phyloP scores from a whole-genome alignment of 208 protist species.

The Trypanosoma avium region DNA sequence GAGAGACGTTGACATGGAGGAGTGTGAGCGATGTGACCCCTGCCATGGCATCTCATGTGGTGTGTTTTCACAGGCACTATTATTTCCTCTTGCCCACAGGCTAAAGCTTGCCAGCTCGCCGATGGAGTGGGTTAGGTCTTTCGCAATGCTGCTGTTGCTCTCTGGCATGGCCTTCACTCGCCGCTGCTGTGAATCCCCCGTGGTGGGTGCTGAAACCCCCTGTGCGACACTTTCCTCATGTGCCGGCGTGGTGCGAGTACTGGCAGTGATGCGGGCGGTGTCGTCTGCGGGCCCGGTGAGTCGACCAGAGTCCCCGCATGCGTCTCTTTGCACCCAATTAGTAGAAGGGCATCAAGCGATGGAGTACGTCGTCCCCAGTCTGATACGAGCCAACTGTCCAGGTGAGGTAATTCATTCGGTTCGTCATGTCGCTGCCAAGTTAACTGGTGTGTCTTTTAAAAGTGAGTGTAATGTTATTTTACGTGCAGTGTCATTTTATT shows the following conservation, averaged over 20 bases:
- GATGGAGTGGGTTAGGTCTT: constrained; percentile 22
- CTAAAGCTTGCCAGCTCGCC: constrained; percentile 18
- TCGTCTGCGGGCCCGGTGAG: too few relatives aligned
- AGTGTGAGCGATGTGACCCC: constrained; percentile 26
- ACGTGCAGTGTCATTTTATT: constrained; percentile 1
- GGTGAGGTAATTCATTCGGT: constrained; percentile 12
- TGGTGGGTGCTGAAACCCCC: background rate
- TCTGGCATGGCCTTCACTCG: constrained; percentile 31
- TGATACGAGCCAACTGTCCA: constrained; percentile 10
- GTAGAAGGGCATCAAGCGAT: background rate
- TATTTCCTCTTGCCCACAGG: constrained; percentile 15
- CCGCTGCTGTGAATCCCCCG: background rate
- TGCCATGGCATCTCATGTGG: constrained; percentile 22
- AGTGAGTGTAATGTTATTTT: background rate
- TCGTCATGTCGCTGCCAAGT: constrained; percentile 1
- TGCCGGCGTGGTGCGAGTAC: too few relatives aligned
- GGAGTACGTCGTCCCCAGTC: constrained; percentile 16
- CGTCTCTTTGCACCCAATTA: background rate
- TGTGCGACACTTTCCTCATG: too few relatives aligned
- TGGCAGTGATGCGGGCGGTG: too few relatives aligned
- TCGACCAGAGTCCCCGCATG: too few relatives aligned
- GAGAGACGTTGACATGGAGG: constrained; percentile 26
- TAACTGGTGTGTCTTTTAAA: background rate
- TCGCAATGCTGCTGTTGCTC: constrained; percentile 30
- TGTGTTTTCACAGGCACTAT: constrained; percentile 26